Evolutionary conservation across 1,284 basidiomycete genomes (phyloP), one percentile per base, ranked within the genome.

Genomic region (Erythrobasidium hasegawianum): DNA sequence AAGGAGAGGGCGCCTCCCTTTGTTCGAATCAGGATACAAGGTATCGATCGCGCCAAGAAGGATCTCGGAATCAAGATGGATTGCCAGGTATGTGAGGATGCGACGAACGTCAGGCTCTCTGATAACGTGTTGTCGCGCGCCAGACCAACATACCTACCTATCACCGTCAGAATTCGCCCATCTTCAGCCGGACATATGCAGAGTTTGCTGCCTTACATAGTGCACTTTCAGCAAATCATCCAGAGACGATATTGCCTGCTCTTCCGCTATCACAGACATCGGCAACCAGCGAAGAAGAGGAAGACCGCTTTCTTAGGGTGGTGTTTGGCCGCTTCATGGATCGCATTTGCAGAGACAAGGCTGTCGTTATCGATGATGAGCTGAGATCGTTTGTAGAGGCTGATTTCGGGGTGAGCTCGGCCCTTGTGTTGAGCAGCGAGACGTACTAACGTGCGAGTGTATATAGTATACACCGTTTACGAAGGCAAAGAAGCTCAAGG

Each of bases 61-160:
- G 93, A 97, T 75, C 86, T 94, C 61, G 84, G 96, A 72, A 82
- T 97, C 76, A 86, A 90, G 73, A 85, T 96, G 70, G 94, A 97
- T 78, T 90, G 90, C 14, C 90, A 93, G 82, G 93, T 92, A 70
- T 73, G 54, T 24, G 27, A 64, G 20, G 14, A 47, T n/a, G 26
- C 27, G 10, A 24, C 50, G 18, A 29, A 27, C 20, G 13, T 47
- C 24, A 5, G 26, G 55, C 9, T 20, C 11, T 7, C 14, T 29
- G 16, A 13, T 43, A 14, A 47, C 43, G 43, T 18, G 43, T 16
- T 24, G 7, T 14, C 14, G 16, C 22, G 24, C n/a, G n/a, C 16
- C 75, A 96, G 93, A 95, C 93, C 56, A 97, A 95, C 77, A 80
- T 97, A 39, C 85, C 89, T 43, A 91, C 90, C 75, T 96, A 93